Conservation (phyloP, 2,329 filamentous ascomycete species). For the Fusarium protoensiforme region DNA sequence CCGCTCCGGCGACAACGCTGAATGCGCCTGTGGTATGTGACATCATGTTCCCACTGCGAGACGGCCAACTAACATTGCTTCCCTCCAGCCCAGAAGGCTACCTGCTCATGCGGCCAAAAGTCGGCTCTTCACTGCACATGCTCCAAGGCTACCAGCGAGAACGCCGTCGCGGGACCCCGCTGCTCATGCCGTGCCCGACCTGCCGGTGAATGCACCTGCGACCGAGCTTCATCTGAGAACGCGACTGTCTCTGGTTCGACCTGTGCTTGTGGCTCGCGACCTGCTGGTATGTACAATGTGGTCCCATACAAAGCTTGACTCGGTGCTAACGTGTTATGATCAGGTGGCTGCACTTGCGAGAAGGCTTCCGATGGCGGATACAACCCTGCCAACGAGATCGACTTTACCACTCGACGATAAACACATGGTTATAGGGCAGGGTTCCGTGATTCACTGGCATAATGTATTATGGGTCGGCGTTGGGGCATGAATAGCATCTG, state of each 20-base stretch:
- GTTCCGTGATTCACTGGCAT: conserved; percentile 11
- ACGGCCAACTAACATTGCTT: not conserved
- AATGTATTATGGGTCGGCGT: conserved; percentile 31
- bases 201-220: conserved; percentile 84
- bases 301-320: not conserved
- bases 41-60: not conserved
- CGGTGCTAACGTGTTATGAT: conserved; percentile 20
- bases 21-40: conserved; percentile 68
- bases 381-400: conserved; percentile 77
- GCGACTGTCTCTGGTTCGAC: conserved; percentile 65
- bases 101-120: conserved; percentile 91
- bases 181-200: conserved; percentile 88
- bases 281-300: conserved; percentile 66
- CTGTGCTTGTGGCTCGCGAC: conserved; percentile 82
- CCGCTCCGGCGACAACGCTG: conserved; percentile 60
- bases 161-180: conserved; percentile 75
- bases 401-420: conserved; percentile 77
- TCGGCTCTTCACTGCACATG: conserved; percentile 89
- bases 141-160: conserved; percentile 80
- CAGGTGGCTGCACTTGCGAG: conserved; percentile 84
- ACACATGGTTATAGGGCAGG: not conserved
- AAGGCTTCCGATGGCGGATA: conserved; percentile 72
- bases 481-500: conserved; percentile 17
- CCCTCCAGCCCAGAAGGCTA: conserved; percentile 68
- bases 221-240: conserved; percentile 78